phyloP scores from a whole-genome alignment of 148 eudicot genomes.

The Rhododendron griersonianum region DNA sequence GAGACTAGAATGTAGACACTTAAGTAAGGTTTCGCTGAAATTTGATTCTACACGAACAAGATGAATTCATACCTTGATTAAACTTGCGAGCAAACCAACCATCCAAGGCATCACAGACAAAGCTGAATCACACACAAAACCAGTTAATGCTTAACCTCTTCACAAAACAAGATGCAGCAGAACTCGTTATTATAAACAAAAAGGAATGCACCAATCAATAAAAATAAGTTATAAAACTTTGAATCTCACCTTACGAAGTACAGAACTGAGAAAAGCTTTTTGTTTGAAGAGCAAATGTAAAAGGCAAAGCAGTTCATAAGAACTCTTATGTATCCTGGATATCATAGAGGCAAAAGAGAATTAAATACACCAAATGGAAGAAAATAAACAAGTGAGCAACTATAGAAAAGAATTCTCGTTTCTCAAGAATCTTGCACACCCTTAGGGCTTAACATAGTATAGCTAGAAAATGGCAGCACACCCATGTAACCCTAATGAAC shows the following conservation, averaged over 20 bases:
- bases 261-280: constrained; percentile 64
- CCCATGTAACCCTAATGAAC: not conserved
- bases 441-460: not conserved
- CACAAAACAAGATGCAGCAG: not conserved
- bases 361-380: not conserved
- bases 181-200: not conserved
- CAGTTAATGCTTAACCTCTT: constrained; percentile 6
- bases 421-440: not conserved
- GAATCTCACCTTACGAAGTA: constrained; percentile 70
- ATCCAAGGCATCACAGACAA: constrained; percentile 93
- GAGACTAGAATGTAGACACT: not conserved
- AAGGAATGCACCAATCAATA: not conserved
- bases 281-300: constrained; percentile 70
- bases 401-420: not conserved
- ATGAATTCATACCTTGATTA: constrained; percentile 66
- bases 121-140: constrained; percentile 37
- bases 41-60: not conserved
- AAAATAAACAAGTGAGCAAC: not conserved
- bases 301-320: constrained; percentile 82
- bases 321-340: constrained; percentile 75
- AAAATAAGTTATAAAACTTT: not conserved
- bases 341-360: constrained; percentile 5
- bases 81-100: constrained; percentile 98
- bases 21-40: not conserved
- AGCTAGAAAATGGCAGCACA: not conserved